Conservation (phyloP, 1,139 yeast species). For the Saccharomyces pastorianus region DNA sequence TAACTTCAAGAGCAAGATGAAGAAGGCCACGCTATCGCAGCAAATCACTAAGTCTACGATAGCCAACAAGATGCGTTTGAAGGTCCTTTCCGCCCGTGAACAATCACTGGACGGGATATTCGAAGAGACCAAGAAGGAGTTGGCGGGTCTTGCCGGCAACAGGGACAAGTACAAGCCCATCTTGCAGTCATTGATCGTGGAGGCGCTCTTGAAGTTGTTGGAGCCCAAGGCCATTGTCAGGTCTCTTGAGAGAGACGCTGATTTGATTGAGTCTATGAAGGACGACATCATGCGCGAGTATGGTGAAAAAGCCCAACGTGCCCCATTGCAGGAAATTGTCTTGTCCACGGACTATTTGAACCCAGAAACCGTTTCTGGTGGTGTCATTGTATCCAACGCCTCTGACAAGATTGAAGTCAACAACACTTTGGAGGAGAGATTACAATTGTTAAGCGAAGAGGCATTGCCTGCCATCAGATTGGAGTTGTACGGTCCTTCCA, state of each 20-base stretch:
- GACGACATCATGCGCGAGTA: conserved; percentile 56
- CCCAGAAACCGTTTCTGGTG: conserved; percentile 62
- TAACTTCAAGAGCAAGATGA: conserved; percentile 70
- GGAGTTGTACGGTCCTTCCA: conserved; percentile 83
- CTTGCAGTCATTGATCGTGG: conserved; percentile 72
- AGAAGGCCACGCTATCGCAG: conserved; percentile 86
- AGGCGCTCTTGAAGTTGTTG: conserved; percentile 67
- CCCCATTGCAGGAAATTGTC: conserved; percentile 49
- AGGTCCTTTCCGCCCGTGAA: conserved; percentile 81
- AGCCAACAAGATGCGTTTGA: conserved; percentile 89
- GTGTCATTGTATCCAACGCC: conserved; percentile 63
- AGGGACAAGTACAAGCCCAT: conserved; percentile 60
- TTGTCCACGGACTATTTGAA: conserved; percentile 49
- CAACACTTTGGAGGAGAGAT: conserved; percentile 91
- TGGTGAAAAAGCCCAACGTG: conserved; percentile 57
- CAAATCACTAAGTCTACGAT: conserved; percentile 93
- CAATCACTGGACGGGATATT: conserved; percentile 69
- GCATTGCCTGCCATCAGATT: conserved; percentile 89
- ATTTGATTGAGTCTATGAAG: conserved; percentile 40
- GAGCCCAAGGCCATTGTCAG: conserved; percentile 58
- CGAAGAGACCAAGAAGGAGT: conserved; percentile 55
- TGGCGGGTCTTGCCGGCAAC: conserved; percentile 45
- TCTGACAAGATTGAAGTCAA: conserved; percentile 80
- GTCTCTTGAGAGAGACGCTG: conserved; percentile 62
- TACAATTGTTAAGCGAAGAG: conserved; percentile 69